Evolutionary conservation across 2,329 filamentous ascomycete species (phyloP).

Genomic region (Aureobasidium melanogenum): DNA sequence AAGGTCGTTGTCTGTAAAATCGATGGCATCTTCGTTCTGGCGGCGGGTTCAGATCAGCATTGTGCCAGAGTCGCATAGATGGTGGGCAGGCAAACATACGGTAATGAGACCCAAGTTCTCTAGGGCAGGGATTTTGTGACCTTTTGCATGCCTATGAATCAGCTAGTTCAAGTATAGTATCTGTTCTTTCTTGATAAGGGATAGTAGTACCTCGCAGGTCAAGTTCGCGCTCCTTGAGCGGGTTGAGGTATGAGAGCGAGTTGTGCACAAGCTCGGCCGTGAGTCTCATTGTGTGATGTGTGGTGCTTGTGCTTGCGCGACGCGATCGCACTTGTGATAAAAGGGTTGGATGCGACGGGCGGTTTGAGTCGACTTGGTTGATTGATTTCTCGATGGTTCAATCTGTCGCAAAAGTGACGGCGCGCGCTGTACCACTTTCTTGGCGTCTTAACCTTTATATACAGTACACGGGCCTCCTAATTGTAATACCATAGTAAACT

Average conservation of each 20-base stretch:
- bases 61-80: not conserved
- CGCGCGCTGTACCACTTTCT: not conserved
- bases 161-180: conserved; percentile 69
- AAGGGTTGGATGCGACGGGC: not conserved
- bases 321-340: not conserved
- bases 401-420: not conserved
- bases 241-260: conserved; percentile 97
- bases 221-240: conserved; percentile 96
- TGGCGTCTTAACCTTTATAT: not conserved
- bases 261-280: conserved; percentile 89
- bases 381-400: not conserved
- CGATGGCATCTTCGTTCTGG: conserved; percentile 90
- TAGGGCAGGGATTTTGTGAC: conserved; percentile 94
- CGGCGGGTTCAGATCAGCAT: not conserved
- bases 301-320: not conserved
- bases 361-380: not conserved
- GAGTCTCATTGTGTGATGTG: conserved; percentile 64
- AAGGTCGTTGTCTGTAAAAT: conserved; percentile 98
- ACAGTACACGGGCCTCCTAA: not conserved
- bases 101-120: conserved; percentile 95
- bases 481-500: not conserved
- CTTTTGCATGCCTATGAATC: conserved; percentile 46
- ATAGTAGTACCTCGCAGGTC: conserved; percentile 87
- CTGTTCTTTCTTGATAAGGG: conserved; percentile 67
- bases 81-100: conserved; percentile 45